Conservation (phyloP, 257 asterid genomes). For the Nicotiana paniculata region DNA sequence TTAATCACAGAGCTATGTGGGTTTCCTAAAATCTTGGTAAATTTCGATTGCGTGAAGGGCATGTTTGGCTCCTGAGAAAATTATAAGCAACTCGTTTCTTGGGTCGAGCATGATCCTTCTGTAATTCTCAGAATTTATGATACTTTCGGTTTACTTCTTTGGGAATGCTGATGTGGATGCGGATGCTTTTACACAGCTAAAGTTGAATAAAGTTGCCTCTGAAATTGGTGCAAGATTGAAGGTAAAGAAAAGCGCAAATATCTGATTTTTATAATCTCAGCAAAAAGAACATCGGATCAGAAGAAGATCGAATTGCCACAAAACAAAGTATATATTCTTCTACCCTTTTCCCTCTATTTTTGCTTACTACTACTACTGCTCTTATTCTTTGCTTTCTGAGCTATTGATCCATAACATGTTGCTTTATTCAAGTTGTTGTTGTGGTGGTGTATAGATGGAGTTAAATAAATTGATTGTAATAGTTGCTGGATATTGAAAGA, state of each 20-base stretch:
- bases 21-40: slow-evolving; percentile 1
- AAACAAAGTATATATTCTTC: slow-evolving; percentile 13
- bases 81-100: not conserved
- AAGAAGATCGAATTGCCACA: slow-evolving; percentile 17
- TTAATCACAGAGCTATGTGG: not conserved
- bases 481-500: not conserved
- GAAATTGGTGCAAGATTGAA: slow-evolving; percentile 27
- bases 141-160: slow-evolving; percentile 26
- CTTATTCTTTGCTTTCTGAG: slow-evolving; percentile 9
- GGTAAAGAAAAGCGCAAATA: slow-evolving; percentile 29
- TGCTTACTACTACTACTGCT: not conserved
- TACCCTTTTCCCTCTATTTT: not conserved
- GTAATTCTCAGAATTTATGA: slow-evolving; percentile 9
- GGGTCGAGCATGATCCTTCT: not conserved
- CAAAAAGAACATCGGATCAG: slow-evolving; percentile 2
- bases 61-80: not conserved
- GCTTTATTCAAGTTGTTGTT: not conserved
- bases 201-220: slow-evolving; percentile 14
- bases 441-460: not conserved
- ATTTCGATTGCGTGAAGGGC: not conserved
- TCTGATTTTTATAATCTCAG: slow-evolving; percentile 11
- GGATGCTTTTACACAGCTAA: slow-evolving; percentile 21
- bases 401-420: not conserved
- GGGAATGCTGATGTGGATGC: slow-evolving; percentile 4
- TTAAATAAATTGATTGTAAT: not conserved